Evolutionary conservation across 2,329 filamentous ascomycete species (phyloP).

Genomic region (Blastomyces silverae): DNA sequence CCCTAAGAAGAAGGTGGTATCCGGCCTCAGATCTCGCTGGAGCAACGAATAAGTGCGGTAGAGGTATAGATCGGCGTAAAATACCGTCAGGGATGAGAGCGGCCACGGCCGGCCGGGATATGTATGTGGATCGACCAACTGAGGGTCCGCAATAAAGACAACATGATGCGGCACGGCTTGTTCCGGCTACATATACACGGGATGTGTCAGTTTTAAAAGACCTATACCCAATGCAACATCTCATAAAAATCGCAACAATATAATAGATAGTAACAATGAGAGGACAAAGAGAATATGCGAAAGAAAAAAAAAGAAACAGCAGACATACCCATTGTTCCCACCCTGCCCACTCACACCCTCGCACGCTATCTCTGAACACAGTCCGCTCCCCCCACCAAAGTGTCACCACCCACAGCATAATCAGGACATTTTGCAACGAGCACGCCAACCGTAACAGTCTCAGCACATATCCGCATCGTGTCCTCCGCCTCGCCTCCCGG

Average conservation of each 20-base stretch:
- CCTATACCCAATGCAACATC: conserved; percentile 2
- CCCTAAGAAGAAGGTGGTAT: conserved; percentile 83
- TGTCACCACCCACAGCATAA: conserved; percentile 66
- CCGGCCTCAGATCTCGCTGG: conserved; percentile 68
- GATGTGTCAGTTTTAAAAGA: conserved; percentile 22
- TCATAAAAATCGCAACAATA: neutral
- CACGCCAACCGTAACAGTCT: conserved; percentile 23
- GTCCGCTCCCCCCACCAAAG: conserved; percentile 81
- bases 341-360: conserved; percentile 68
- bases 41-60: conserved; percentile 73
- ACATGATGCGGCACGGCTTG: conserved; percentile 75
- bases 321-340: conserved; percentile 86
- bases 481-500: conserved; percentile 21
- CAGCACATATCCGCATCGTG: conserved; percentile 19
- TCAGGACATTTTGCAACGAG: conserved; percentile 57
- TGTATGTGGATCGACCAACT: conserved; percentile 90
- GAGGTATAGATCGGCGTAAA: conserved; percentile 85
- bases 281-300: neutral
- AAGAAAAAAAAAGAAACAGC: neutral
- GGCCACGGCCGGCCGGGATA: conserved; percentile 78
- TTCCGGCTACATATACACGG: conserved; percentile 53
- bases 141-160: conserved; percentile 79
- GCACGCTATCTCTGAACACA: conserved; percentile 64
- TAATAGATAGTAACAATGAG: neutral
- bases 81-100: conserved; percentile 58